Evolutionary conservation across 2,329 filamentous ascomycete genomes (phyloP).

Genomic region (Diplodia scrobiculata): DNA sequence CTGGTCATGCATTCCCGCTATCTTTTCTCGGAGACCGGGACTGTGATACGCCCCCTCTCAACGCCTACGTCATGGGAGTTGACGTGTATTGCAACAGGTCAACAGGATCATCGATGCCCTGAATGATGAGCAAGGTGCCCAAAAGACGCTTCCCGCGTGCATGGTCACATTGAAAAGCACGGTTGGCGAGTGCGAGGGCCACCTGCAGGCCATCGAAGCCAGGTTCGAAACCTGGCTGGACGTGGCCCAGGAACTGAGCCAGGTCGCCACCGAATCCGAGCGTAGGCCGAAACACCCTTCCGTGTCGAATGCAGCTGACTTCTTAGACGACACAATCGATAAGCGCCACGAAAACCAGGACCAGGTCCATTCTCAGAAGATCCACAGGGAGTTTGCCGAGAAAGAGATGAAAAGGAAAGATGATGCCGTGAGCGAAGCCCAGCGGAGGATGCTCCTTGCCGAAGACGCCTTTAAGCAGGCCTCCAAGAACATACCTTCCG

Average conservation of each 20-base stretch:
- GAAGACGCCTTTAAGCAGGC: constrained; percentile 19
- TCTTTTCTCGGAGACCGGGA: constrained; percentile 16
- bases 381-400: neutral
- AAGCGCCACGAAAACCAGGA: constrained; percentile 6
- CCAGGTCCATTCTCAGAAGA: neutral
- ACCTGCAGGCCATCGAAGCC: constrained; percentile 6
- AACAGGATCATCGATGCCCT: constrained; percentile 19
- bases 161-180: neutral
- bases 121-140: neutral
- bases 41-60: neutral
- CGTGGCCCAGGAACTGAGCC: constrained; percentile 15
- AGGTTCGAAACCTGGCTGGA: constrained; percentile 10
- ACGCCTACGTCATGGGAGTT: neutral
- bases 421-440: neutral
- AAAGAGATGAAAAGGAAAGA: neutral
- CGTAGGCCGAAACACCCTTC: neutral
- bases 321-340: neutral
- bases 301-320: neutral
- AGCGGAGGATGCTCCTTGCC: constrained; percentile 9
- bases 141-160: neutral
- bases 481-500: constrained; percentile 6
- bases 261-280: constrained; percentile 13
- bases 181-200: constrained; percentile 1
- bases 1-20: constrained; percentile 18
- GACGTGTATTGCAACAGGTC: neutral